Evolutionary conservation across 768 basidiomycete species (phyloP).

Genomic region (Mycena alexandri): DNA sequence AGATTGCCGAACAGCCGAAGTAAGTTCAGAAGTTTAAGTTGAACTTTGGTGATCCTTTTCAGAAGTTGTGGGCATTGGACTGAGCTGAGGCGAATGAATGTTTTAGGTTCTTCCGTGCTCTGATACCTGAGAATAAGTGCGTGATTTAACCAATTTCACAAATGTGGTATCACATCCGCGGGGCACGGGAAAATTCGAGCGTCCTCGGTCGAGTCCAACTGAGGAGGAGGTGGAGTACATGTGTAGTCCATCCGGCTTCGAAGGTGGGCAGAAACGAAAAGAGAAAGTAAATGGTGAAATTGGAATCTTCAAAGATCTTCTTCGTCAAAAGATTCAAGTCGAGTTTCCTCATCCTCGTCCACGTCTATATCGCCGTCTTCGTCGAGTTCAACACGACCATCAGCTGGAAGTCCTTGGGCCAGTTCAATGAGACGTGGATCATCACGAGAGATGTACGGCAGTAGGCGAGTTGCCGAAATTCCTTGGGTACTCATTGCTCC

Average conservation of each 20-base stretch:
- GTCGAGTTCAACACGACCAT: not conserved
- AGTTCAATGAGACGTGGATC: not conserved
- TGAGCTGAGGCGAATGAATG: too few species aligned
- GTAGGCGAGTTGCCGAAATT: not conserved
- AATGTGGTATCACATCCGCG: conserved; percentile 9
- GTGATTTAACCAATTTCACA: too few species aligned
- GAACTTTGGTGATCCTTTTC: too few species aligned
- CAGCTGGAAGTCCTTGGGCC: not conserved
- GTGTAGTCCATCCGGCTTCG: too few species aligned
- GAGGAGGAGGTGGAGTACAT: not conserved
- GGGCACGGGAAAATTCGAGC: not conserved
- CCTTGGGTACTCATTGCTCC: conserved; percentile 8
- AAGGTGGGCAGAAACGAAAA: not conserved
- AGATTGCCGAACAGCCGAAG: too few species aligned
- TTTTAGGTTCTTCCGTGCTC: too few species aligned
- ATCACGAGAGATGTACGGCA: conserved; percentile 8
- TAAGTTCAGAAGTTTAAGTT: too few species aligned
- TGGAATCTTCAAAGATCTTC: not conserved
- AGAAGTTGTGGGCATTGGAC: too few species aligned
- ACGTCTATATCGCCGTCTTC: not conserved
- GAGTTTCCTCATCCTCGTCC: not conserved
- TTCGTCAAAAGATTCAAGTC: not conserved
- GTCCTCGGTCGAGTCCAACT: not conserved
- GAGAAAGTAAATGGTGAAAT: not conserved
- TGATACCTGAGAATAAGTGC: too few species aligned